phyloP scores from a whole-genome alignment of 2,329 filamentous ascomycete genomes.

The Fusarium heterosporum region DNA sequence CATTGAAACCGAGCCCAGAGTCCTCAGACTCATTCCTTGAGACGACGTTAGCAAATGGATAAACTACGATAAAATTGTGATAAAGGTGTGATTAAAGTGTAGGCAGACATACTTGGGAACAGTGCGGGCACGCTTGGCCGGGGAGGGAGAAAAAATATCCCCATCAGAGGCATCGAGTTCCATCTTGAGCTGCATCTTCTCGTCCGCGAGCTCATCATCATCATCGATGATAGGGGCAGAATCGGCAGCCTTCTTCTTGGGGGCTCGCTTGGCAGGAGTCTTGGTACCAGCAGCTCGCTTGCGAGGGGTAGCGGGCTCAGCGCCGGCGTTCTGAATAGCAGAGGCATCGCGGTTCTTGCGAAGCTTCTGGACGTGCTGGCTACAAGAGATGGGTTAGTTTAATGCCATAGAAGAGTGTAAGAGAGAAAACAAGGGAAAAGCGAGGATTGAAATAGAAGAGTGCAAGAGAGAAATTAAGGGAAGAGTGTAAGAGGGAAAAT shows the following conservation, averaged over 20 bases:
- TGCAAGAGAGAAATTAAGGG: constrained; percentile 4
- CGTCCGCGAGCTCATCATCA: constrained; percentile 44
- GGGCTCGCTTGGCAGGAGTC: constrained; percentile 49
- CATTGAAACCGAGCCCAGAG: neutral
- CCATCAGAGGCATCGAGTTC: constrained; percentile 36
- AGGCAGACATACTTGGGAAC: constrained; percentile 40
- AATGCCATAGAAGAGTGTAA: neutral
- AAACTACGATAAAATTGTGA: no score
- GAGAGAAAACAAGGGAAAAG: constrained; percentile 3
- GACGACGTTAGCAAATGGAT: constrained; percentile 8
- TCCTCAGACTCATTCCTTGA: constrained; percentile 37
- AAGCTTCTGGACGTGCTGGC: constrained; percentile 62
- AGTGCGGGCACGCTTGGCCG: constrained; percentile 45
- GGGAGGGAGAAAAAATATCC: constrained; percentile 10
- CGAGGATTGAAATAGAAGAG: neutral
- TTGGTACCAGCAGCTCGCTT: constrained; percentile 36
- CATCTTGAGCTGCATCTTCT: constrained; percentile 46
- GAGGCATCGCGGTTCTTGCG: constrained; percentile 52
- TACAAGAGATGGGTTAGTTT: constrained; percentile 43
- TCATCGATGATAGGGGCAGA: constrained; percentile 29
- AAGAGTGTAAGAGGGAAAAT: neutral
- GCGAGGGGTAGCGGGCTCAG: constrained; percentile 38
- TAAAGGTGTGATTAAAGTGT: no score
- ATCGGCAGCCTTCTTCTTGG: constrained; percentile 44
- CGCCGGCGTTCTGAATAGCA: constrained; percentile 37